Evolutionary conservation across 1,284 basidiomycete genomes (phyloP).

Genomic region (Sporisorium reilianum): DNA sequence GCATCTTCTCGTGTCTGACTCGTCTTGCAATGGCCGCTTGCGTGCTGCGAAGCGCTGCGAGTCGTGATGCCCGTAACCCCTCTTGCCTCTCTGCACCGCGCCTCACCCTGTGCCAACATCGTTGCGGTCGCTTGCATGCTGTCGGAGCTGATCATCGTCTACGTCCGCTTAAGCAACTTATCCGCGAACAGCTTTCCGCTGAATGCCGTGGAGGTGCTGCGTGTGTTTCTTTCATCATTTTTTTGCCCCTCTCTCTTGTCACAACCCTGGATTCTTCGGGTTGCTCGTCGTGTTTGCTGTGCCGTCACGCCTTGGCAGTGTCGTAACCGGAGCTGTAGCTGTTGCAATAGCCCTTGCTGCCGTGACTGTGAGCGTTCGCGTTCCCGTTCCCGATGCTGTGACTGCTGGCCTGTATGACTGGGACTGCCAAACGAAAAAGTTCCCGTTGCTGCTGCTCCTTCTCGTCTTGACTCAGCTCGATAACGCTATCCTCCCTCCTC

Average conservation of each 20-base stretch:
- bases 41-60: conserved; percentile 8
- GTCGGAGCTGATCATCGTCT: conserved; percentile 29
- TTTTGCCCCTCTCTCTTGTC: no score
- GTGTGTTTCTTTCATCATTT: conserved; percentile 36
- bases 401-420: neutral
- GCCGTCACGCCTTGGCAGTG: conserved; percentile 5
- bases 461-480: conserved; percentile 4
- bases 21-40: conserved; percentile 6
- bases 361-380: no score
- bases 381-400: neutral
- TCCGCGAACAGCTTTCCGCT: neutral
- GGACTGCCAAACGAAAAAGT: conserved; percentile 1
- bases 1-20: conserved; percentile 14
- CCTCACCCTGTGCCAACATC: neutral
- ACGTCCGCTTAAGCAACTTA: conserved; percentile 17
- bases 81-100: neutral
- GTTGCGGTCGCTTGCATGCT: conserved; percentile 30
- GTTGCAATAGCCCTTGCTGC: no score
- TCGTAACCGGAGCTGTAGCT: neutral
- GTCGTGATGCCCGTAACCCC: conserved; percentile 19
- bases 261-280: conserved; percentile 3
- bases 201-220: conserved; percentile 32
- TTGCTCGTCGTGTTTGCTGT: neutral
- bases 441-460: conserved; percentile 9
- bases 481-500: conserved; percentile 27